These are phyloP conservation scores for Zygosaccharomyces gambellarensis DNA, from an alignment of 805 yeast genomes.

Conservation along the genomic window DNA sequence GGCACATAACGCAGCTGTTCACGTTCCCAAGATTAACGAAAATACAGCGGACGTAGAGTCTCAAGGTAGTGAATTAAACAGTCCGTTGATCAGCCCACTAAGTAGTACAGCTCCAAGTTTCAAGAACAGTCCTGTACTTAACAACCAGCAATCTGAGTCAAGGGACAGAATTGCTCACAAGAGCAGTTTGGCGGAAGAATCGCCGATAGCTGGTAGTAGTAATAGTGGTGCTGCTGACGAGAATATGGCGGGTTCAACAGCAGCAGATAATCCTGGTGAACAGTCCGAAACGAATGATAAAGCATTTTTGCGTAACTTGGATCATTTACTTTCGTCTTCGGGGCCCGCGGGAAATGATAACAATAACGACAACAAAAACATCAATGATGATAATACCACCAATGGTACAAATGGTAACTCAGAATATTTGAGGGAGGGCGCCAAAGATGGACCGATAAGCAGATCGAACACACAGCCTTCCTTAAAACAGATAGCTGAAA, in stretches of 20 bases:
- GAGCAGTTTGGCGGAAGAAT: neutral
- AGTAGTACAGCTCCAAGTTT: slow-evolving; percentile 1
- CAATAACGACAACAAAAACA: neutral
- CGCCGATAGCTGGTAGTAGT: neutral
- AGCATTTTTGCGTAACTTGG: slow-evolving; percentile 37
- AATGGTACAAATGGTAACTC: too few relatives aligned
- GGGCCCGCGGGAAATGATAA: slow-evolving; percentile 4
- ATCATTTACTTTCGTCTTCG: slow-evolving; percentile 30
- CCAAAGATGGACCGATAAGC: neutral
- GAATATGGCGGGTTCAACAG: slow-evolving; percentile 17
- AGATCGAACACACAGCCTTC: slow-evolving; percentile 3
- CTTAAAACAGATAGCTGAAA: slow-evolving; percentile 2
- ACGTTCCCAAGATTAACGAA: slow-evolving; percentile 19
- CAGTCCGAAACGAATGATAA: slow-evolving; percentile 17
- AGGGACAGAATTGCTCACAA: neutral
- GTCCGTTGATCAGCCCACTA: slow-evolving; percentile 8
- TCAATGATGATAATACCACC: neutral
- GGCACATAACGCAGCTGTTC: slow-evolving; percentile 45
- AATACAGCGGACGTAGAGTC: slow-evolving; percentile 9
- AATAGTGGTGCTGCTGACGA: slow-evolving; percentile 1
- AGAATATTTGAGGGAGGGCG: too few relatives aligned
- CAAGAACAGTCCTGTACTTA: neutral
- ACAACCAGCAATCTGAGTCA: neutral
- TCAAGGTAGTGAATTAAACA: slow-evolving; percentile 7
- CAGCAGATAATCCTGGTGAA: slow-evolving; percentile 3